Base-by-base conservation (phyloP, 805 yeast genomes). In the Yamadazyma ubonensis region DNA sequence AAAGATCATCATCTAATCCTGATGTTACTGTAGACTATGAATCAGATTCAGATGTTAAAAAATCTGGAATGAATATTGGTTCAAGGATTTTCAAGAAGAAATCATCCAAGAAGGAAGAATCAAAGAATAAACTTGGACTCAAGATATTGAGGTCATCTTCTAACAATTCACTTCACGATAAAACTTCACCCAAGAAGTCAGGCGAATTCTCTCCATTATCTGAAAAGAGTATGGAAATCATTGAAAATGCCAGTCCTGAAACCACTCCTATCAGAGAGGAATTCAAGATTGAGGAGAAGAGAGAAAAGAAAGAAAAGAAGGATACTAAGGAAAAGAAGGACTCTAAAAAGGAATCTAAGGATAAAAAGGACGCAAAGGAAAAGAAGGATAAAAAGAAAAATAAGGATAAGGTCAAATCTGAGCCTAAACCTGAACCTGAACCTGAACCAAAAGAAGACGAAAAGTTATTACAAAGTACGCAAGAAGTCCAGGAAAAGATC, bases 401-500 rank as follows among this genome's bases (percentile, higher is more conserved):
- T 5, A 30, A 34, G 33, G 29, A 29, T 6, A 31, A 34, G 16
- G n/a, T 20, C 16, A 30, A 36, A 29, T 25, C 18, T 10, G 23
- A 4, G 5, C 16, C 25, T 26, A 29, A 33, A 44, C 16, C 44
- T 42, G 36, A 44, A 29, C n/a, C n/a, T n/a, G n/a, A n/a, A n/a
- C n/a, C n/a, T n/a, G n/a, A n/a, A n/a, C n/a, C n/a, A 8, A 44
- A 36, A 11, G 50, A 39, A 5, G 53, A 52, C 11, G 52, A 50
- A 11, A 60, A 61, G 39, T 57, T 58, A 3, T 36, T 48, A 6
- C 62, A 57, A 44, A 52, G 67, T 7, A 64, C 73, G 1, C 54
- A 54, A 21, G 73, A 69, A 29, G 67, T 70, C 8, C 73, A 70
- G 42, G 75, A 70, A 43, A 65, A 67, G 49, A 54, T 70, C 44